A percentile compares a stretch with the other conserved stretches of the same genome.
Conservation (phyloP, 345 rosid species). For the Draba incana region DNA sequence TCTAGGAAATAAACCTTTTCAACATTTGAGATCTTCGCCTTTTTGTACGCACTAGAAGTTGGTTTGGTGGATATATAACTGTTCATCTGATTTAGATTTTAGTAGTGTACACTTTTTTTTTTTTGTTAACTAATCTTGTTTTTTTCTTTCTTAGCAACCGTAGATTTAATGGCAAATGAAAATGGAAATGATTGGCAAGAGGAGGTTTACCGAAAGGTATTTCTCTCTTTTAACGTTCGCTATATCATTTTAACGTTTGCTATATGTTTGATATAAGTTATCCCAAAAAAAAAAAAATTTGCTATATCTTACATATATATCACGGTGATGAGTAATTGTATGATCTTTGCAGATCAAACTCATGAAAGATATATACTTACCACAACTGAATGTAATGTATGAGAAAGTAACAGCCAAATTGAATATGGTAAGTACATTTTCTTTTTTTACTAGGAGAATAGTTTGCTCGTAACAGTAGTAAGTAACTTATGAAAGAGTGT, state of each 20-base stretch:
- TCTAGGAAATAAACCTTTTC: no score
- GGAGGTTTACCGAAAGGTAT: slow-evolving; percentile 85
- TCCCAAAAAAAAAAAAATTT: no score
- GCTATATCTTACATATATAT: slow-evolving; percentile 5
- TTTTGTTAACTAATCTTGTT: slow-evolving; percentile 3
- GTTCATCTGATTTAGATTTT: no score
- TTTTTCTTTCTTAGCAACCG: slow-evolving; percentile 56
- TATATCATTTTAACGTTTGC: no score
- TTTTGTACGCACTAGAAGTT: no score
- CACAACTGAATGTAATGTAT: slow-evolving; percentile 66
- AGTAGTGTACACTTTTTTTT: no score
- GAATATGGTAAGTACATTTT: slow-evolving; percentile 40
- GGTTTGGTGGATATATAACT: no score
- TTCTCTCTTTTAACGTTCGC: slow-evolving; percentile 3
- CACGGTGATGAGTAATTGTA: slow-evolving; percentile 11
- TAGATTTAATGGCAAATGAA: slow-evolving; percentile 55
- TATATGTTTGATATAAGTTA: no score
- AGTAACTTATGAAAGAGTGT: neutral
- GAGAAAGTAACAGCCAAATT: slow-evolving; percentile 61
- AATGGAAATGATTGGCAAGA: slow-evolving; percentile 91
- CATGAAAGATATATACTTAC: slow-evolving; percentile 69
- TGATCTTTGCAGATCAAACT: slow-evolving; percentile 59
- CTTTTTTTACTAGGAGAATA: neutral
- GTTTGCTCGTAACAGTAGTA: slow-evolving; percentile 15
- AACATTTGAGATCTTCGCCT: no score